phyloP scores from a whole-genome alignment of 768 basidiomycete genomes.

The Russula dissimulans region DNA sequence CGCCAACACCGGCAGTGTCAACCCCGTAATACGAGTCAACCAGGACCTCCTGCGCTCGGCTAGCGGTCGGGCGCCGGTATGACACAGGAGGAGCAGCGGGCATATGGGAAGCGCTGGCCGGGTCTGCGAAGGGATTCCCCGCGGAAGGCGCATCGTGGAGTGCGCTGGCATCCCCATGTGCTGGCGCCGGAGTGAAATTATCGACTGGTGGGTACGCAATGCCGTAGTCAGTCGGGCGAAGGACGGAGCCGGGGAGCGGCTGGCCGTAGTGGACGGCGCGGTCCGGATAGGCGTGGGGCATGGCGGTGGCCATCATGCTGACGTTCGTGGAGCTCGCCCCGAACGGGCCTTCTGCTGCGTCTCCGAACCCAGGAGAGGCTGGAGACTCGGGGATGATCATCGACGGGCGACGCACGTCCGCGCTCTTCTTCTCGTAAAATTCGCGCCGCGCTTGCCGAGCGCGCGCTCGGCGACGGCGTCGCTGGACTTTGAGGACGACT shows the following conservation, averaged over 20 bases:
- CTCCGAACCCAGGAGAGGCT: neutral
- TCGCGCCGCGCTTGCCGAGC: neutral
- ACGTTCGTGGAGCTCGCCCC: neutral
- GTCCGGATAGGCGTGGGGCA: conserved; percentile 13
- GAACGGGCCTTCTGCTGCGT: neutral
- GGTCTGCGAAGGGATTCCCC: conserved; percentile 14
- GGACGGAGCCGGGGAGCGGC: neutral
- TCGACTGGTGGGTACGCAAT: neutral
- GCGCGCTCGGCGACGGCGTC: too few species aligned
- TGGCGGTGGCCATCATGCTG: neutral
- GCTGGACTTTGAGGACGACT: neutral
- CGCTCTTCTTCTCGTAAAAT: conserved; percentile 7
- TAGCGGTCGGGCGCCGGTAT: neutral
- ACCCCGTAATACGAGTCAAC: conserved; percentile 15
- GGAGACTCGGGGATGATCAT: too few species aligned
- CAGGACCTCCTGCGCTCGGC: neutral
- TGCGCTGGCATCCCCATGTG: too few species aligned
- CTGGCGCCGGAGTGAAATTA: neutral
- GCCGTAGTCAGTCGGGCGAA: conserved; percentile 7
- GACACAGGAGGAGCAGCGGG: neutral
- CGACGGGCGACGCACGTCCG: too few species aligned
- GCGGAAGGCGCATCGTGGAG: neutral
- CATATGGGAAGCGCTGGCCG: neutral
- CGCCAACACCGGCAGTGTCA: neutral
- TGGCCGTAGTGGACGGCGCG: conserved; percentile 13